Percentiles rank a stretch among this genome's conserved stretches.
Evolutionary conservation across 306 rosid species (phyloP).

Genomic region (Nissolia schottii): DNA sequence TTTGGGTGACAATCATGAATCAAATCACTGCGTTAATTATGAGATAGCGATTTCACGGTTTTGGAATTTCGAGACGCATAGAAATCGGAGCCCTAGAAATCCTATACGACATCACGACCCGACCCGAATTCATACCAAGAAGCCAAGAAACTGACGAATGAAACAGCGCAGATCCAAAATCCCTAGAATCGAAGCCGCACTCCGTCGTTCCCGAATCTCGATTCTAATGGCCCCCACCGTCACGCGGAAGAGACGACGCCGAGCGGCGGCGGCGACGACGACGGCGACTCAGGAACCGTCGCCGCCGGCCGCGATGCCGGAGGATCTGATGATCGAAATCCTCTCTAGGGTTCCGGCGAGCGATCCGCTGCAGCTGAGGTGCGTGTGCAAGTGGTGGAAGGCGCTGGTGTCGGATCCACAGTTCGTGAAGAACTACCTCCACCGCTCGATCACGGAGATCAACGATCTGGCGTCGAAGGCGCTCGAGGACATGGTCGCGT

Average conservation of each 20-base stretch:
- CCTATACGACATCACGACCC: not conserved
- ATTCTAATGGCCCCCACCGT: constrained; percentile 1
- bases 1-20: not conserved
- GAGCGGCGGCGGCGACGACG: not conserved
- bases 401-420: constrained; percentile 28
- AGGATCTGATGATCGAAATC: constrained; percentile 34
- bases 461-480: constrained; percentile 27
- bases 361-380: constrained; percentile 25
- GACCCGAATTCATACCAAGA: constrained; percentile 3
- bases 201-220: not conserved
- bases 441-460: constrained; percentile 15
- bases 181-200: not conserved
- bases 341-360: constrained; percentile 14
- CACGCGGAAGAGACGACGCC: constrained; percentile 25
- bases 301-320: not conserved
- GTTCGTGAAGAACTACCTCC: constrained; percentile 27
- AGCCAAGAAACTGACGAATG: not conserved
- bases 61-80: not conserved
- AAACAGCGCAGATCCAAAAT: not conserved
- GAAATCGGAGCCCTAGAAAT: constrained; percentile 27
- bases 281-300: not conserved
- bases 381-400: constrained; percentile 39
- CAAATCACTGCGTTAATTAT: too few relatives aligned
- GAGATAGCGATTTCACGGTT: not conserved
- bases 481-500: constrained; percentile 13